Conservation (phyloP, 2,329 filamentous ascomycete species). For the Cytospora leucostoma region DNA sequence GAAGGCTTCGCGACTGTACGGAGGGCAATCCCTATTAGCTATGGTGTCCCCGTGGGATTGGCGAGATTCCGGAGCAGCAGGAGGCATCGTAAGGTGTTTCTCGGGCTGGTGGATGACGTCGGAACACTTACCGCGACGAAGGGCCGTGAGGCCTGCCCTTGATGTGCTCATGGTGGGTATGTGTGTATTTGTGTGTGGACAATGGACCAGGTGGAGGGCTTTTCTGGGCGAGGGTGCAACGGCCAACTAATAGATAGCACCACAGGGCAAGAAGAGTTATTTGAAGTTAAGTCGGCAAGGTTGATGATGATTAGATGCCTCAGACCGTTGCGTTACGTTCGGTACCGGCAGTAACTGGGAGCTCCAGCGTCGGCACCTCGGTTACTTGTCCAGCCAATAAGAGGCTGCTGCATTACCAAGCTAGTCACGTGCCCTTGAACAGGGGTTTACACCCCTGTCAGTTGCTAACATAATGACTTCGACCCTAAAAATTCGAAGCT, state of each 20-base stretch:
- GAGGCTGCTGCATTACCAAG: constrained; percentile 25
- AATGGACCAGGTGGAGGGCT: constrained; percentile 9
- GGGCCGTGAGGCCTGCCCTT: constrained; percentile 58
- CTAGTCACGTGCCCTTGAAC: constrained; percentile 23
- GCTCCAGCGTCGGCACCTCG: constrained; percentile 45
- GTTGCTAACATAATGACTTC: constrained; percentile 20
- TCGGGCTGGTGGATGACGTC: constrained; percentile 8
- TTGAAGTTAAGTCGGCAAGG: constrained; percentile 9
- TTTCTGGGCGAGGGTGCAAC: constrained; percentile 19
- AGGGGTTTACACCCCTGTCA: constrained; percentile 15
- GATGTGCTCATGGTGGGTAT: constrained; percentile 54
- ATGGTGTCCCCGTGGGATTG: constrained; percentile 14
- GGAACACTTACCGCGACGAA: constrained; percentile 55
- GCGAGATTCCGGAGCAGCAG: neutral
- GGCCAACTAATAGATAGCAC: constrained; percentile 23
- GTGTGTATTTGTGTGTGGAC: constrained; percentile 14
- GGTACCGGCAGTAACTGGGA: constrained; percentile 14
- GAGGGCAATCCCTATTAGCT: constrained; percentile 27
- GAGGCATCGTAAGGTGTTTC: constrained; percentile 8
- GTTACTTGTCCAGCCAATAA: constrained; percentile 45
- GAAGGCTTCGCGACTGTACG: constrained; percentile 45
- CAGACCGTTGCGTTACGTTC: constrained; percentile 6
- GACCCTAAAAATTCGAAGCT: constrained; percentile 2
- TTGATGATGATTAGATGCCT: constrained; percentile 21
- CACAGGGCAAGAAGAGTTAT: constrained; percentile 9